These are phyloP conservation scores for Amanita inopinata DNA, from an alignment of 768 basidiomycete genomes.

Conservation along the genomic window DNA sequence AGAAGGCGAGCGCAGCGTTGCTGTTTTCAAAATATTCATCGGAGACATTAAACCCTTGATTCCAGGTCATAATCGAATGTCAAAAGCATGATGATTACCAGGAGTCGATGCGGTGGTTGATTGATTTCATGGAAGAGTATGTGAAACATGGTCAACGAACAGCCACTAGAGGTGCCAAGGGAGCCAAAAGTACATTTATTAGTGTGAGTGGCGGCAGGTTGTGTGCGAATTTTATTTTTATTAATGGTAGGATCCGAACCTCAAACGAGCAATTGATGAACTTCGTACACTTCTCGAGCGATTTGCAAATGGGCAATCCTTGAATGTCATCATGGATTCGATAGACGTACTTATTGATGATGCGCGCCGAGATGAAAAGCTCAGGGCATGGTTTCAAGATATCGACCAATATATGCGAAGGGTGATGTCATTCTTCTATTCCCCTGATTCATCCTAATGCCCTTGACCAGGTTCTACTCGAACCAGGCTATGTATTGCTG, in stretches of 20 bases:
- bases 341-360: conserved; percentile 66
- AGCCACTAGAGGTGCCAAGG: conserved; percentile 15
- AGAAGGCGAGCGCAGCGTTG: conserved; percentile 55
- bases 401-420: conserved; percentile 59
- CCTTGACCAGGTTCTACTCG: conserved; percentile 55
- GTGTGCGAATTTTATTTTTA: not conserved
- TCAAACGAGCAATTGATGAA: conserved; percentile 49
- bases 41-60: not conserved
- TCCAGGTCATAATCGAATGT: conserved; percentile 76
- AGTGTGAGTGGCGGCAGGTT: not conserved
- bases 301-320: conserved; percentile 68
- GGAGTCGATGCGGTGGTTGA: conserved; percentile 65
- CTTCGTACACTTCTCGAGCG: conserved; percentile 82
- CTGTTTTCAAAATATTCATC: not conserved
- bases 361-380: conserved; percentile 60
- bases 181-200: conserved; percentile 9
- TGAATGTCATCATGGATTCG: conserved; percentile 62
- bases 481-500: conserved; percentile 83
- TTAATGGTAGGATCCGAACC: conserved; percentile 34
- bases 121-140: conserved; percentile 55
- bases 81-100: conserved; percentile 91
- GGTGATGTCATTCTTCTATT: conserved; percentile 19
- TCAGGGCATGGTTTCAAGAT: conserved; percentile 62
- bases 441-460: not conserved
- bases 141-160: conserved; percentile 34